Conservation (phyloP, 73 alveolate genomes). For the Blepharisma stoltei region DNA sequence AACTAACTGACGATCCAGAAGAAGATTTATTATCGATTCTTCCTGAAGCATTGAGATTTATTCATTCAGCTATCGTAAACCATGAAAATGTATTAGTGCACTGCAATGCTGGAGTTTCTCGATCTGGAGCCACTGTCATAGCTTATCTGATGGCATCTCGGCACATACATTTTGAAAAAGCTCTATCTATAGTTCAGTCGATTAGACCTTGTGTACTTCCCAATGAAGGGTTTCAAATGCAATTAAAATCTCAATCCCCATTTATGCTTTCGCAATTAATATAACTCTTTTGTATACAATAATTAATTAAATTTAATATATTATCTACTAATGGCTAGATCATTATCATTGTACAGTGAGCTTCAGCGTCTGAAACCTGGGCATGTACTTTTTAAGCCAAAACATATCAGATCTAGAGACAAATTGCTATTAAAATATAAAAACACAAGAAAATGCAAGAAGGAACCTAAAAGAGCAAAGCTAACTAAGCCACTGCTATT, state of each 20-base stretch:
- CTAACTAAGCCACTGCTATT: too few relatives aligned
- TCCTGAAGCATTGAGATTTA: not conserved
- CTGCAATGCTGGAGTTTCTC: not conserved
- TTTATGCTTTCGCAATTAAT: too few relatives aligned
- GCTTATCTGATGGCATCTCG: conserved; percentile 23
- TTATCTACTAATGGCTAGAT: too few relatives aligned
- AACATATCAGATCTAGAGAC: too few relatives aligned
- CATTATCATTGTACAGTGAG: too few relatives aligned
- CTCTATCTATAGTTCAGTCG: conserved; percentile 2
- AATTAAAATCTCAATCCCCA: not conserved
- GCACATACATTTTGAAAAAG: conserved; percentile 39
- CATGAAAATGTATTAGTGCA: conserved; percentile 9
- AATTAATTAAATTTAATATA: too few relatives aligned
- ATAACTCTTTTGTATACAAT: too few relatives aligned
- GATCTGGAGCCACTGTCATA: not conserved
- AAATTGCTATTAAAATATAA: too few relatives aligned
- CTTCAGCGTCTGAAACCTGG: too few relatives aligned
- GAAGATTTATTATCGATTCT: not conserved
- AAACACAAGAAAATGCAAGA: too few relatives aligned
- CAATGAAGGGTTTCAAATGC: not conserved
- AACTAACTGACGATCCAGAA: not conserved
- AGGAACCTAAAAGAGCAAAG: too few relatives aligned
- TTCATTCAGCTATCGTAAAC: not conserved
- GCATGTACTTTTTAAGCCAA: too few relatives aligned
- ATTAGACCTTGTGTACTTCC: not conserved